Conservation (phyloP, 2,329 filamentous ascomycete genomes). For the Talaromyces sp. region DNA sequence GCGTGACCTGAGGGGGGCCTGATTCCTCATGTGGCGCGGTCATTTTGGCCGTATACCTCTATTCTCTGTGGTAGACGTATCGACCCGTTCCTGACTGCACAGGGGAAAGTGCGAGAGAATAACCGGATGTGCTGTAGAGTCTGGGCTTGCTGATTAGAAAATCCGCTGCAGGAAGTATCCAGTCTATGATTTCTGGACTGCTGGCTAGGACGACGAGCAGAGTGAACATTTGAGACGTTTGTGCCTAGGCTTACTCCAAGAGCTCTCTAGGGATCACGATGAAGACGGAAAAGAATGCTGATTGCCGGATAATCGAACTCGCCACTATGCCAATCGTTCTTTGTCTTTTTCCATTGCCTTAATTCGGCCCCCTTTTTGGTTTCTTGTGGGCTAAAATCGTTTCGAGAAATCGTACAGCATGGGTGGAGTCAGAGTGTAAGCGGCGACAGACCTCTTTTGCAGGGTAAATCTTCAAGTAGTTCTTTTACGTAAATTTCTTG, state of each 20-base stretch:
- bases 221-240: neutral
- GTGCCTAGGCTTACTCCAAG: neutral
- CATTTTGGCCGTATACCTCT: neutral
- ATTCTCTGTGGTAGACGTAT: neutral
- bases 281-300: neutral
- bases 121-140: too few species aligned
- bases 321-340: neutral
- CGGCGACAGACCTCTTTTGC: neutral
- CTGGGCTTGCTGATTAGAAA: too few species aligned
- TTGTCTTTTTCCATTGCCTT: neutral
- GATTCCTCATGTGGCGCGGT: neutral
- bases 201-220: neutral
- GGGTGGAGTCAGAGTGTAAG: neutral
- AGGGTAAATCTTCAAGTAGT: neutral
- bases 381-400: neutral
- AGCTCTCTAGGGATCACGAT: neutral
- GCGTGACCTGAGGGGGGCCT: neutral
- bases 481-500: neutral
- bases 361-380: neutral
- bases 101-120: neutral
- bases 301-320: neutral
- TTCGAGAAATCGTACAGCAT: neutral
- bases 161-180: too few species aligned
- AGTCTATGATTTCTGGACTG: neutral
- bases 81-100: neutral